Base-by-base conservation (phyloP, 352 stramenopile genomes). In the Globisporangium camurandrum region DNA sequence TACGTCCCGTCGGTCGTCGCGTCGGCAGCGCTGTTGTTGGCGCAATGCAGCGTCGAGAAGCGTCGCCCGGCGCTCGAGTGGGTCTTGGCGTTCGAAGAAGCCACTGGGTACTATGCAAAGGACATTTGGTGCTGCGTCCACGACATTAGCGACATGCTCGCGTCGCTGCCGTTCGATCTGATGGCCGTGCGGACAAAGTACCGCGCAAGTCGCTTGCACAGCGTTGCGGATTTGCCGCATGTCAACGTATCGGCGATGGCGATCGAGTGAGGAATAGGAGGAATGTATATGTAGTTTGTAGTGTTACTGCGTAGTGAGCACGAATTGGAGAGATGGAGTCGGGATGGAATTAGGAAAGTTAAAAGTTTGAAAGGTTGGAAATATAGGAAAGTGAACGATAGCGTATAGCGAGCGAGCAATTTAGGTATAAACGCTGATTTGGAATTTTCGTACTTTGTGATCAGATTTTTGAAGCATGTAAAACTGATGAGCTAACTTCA, bases 1-100 rank as follows among this genome's bases (percentile, higher is more conserved):
- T 83, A 86, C 49, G 57, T 72, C 23, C 61, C 78, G 9, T 80
- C 69, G 11, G 51, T 76, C 24, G 37, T 82, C 30, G 73, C 73
- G 17, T 75, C 75, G 6, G 51, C 69, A 16, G 76, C 66, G 20
- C 54, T 86, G 31, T 56, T 66, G 20, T 59, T 89, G 1, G 63
- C 69, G 14, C 71, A 71, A 38, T 79, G 69, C 68, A 79, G 73
- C 38, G 41, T 56, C 11, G 67, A 74, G 27, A 71, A 75, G 22
- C 56, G 69, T 20, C 26, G 62, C 41, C 69, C 72, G 12, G 22
- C 51, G 43, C 60, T 80, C 40, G 51, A 69, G 14, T 84, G 71
- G 70, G 69, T 66, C 39, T 69, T 61, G 47, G 67, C 63, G 30
- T 57, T 78, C 19, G 59, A 67, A 42, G 72, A 84, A 46, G 55